Base-by-base conservation (phyloP, 1,139 yeast genomes). In the Diutina sp. region DNA sequence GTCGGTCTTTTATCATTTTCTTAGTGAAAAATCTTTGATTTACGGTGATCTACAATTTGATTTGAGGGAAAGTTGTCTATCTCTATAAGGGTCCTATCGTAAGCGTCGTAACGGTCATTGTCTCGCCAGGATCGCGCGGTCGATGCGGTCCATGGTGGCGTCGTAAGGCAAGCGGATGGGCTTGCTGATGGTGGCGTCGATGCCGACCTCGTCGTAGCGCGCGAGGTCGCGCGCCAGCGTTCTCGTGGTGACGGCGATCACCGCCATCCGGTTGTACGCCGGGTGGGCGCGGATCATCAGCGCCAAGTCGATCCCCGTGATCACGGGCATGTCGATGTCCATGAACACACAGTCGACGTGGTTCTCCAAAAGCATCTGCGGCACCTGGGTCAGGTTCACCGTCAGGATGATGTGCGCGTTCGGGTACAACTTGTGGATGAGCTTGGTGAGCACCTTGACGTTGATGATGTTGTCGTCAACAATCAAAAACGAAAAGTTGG, bases 281-380 rank as follows among this genome's bases (percentile, higher is more conserved):
- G 41, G 38, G 6, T 62, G 55, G 38, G 65, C 60, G 54, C 79
- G 64, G 50, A 76, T 66, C 41, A 59, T 58, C 46, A 61, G 61
- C 14, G 78, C 74, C 54, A 76, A 66, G 35, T 76, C 76, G n/a
- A 72, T 63, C 3, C 80, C 80, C 30, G 72, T 65, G n/a, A 76
- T 64, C 7, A 64, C 65, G 2, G 80, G 80, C 80, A 76, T 76
- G 60, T 76, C 80, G 55, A 76, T 76, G 60, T 76, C 80, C 55
- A 76, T 64, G 59, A 76, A 76, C 12, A 74, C 69, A 55, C 70
- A 61, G 58, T 75, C 77, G 58, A 67, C 74, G 28, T 58, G 58
- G 54, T 65, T 63, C 41, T 65, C 54, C 12, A 64, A 14, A 14
- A 55, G 58, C 14, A 50, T 8, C 12, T 14, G 30, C 55, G 66